A percentile compares a stretch with the other conserved stretches of the same genome.
These are phyloP conservation scores for Colletotrichum sp. DNA, from an alignment of 2,329 filamentous ascomycete genomes.

Conservation along the genomic window DNA sequence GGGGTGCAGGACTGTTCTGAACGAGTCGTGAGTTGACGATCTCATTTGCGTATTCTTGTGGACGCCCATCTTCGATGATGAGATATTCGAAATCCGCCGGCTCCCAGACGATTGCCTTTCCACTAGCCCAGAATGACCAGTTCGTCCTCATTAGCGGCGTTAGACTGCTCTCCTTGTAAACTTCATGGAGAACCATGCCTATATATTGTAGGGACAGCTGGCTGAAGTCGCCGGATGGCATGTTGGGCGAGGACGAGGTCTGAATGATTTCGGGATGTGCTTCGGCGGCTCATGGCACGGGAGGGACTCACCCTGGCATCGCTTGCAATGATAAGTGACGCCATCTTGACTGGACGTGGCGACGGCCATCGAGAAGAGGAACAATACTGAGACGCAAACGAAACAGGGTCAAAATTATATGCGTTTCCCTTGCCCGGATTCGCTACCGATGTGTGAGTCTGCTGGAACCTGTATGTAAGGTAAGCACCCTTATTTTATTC, in stretches of 20 bases:
- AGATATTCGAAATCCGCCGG: neutral
- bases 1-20: neutral
- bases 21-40: neutral
- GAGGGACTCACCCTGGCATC: neutral
- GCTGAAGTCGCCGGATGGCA: neutral
- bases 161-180: neutral
- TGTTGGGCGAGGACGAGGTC: neutral
- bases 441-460: too few species aligned
- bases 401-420: too few species aligned
- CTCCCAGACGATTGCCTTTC: neutral
- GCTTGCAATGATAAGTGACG: neutral
- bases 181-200: neutral
- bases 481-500: too few species aligned
- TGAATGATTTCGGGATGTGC: neutral
- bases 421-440: too few species aligned
- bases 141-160: neutral
- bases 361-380: too few species aligned
- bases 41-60: neutral
- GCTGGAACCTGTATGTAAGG: too few species aligned
- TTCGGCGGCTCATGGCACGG: neutral
- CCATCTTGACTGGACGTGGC: neutral
- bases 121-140: neutral
- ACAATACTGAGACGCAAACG: too few species aligned
- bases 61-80: neutral
- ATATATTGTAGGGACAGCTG: neutral